Evolutionary conservation across 2,329 filamentous ascomycete species (phyloP).

Genomic region (Canariomyces notabilis): DNA sequence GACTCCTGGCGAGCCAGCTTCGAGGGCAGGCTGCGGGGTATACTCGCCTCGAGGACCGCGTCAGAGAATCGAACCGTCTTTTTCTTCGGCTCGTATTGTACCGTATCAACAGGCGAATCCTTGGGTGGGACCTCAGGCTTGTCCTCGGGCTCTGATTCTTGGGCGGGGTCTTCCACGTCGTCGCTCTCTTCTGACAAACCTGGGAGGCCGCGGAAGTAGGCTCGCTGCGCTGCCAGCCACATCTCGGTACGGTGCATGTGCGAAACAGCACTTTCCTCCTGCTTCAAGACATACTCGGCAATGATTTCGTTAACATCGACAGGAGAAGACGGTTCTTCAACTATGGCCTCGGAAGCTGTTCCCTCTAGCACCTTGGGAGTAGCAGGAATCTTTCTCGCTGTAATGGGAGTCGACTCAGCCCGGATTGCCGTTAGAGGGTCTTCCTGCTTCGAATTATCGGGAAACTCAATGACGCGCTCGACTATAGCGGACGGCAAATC

Average conservation of each 20-base stretch:
- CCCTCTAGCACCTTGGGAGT: constrained; percentile 23
- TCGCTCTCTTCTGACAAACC: constrained; percentile 45
- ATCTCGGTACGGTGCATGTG: constrained; percentile 79
- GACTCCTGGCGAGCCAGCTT: constrained; percentile 58
- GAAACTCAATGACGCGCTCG: constrained; percentile 65
- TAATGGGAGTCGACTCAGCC: constrained; percentile 34
- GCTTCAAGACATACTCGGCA: constrained; percentile 64
- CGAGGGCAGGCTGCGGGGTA: constrained; percentile 48
- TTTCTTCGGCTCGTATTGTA: constrained; percentile 41
- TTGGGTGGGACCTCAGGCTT: constrained; percentile 31
- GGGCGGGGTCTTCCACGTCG: constrained; percentile 25
- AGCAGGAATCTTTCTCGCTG: constrained; percentile 26
- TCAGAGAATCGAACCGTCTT: constrained; percentile 74
- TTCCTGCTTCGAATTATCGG: constrained; percentile 46
- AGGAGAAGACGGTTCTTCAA: constrained; percentile 37
- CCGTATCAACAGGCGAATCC: constrained; percentile 10
- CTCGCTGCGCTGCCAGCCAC: constrained; percentile 79
- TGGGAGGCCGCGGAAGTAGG: constrained; percentile 66
- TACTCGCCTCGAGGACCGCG: constrained; percentile 39
- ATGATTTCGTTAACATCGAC: constrained; percentile 57
- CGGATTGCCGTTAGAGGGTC: constrained; percentile 60
- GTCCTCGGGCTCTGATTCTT: constrained; percentile 34
- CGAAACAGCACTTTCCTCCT: constrained; percentile 64
- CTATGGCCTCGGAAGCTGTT: constrained; percentile 25
- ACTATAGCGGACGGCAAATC: constrained; percentile 42